A percentile compares a stretch with the other conserved stretches of the same genome.
Conservation (phyloP, 1,284 basidiomycete genomes). For the Ceratorhiza oryzae-sativae region DNA sequence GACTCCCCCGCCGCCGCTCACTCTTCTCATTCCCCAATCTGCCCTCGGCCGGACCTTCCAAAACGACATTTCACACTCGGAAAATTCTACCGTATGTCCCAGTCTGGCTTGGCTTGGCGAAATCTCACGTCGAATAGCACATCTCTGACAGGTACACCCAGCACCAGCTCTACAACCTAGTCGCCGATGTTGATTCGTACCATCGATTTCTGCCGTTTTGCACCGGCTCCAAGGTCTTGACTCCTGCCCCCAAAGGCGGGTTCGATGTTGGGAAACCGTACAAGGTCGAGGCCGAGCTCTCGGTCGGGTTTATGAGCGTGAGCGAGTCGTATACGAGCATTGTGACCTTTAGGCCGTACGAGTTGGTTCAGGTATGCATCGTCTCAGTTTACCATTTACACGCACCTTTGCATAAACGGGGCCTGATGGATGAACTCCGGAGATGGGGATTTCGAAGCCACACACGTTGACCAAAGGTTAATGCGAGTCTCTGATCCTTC, state of each 20-base stretch:
- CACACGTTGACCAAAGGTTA: too few species aligned
- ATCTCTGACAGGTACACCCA: conserved; percentile 66
- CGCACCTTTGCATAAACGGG: not conserved
- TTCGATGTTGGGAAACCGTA: conserved; percentile 52
- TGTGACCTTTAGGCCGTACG: conserved; percentile 79
- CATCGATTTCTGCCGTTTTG: conserved; percentile 91
- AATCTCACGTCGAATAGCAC: conserved; percentile 33
- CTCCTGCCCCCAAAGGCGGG: conserved; percentile 48
- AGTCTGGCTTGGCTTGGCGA: conserved; percentile 29
- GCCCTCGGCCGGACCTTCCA: conserved; percentile 44
- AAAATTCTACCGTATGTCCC: conserved; percentile 80
- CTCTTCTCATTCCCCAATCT: conserved; percentile 41
- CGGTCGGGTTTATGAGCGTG: conserved; percentile 87
- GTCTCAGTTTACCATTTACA: not conserved
- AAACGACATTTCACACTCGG: conserved; percentile 63
- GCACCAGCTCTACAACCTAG: conserved; percentile 82
- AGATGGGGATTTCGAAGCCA: too few species aligned
- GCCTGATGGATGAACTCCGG: too few species aligned
- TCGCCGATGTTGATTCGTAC: conserved; percentile 89
- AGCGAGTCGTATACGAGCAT: conserved; percentile 87
- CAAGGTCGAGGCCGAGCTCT: conserved; percentile 82
- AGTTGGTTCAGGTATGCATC: conserved; percentile 75
- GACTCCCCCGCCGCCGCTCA: conserved; percentile 11
- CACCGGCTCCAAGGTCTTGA: conserved; percentile 73
- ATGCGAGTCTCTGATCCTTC: too few species aligned